phyloP scores from a whole-genome alignment of 116 monocot species.

The Cymodocea nodosa region DNA sequence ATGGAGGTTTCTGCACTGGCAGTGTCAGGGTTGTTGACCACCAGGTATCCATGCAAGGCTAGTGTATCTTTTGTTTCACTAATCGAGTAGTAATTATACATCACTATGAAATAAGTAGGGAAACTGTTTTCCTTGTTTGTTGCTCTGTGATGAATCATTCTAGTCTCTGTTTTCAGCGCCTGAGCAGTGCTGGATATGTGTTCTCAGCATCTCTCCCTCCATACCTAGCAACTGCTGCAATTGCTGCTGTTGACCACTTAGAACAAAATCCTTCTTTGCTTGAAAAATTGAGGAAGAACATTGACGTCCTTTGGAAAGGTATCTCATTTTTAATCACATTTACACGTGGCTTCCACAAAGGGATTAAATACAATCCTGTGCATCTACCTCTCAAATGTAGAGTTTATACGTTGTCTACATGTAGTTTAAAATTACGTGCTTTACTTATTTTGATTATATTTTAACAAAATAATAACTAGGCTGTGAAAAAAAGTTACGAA shows the following conservation, averaged over 20 bases:
- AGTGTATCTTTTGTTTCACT: background rate
- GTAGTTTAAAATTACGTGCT: no score
- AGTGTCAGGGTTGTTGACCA: conserved; percentile 92
- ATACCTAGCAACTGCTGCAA: conserved; percentile 91
- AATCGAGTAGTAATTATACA: background rate
- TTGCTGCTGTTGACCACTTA: conserved; percentile 81
- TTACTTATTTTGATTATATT: no score
- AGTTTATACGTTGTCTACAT: no score
- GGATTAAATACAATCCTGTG: background rate
- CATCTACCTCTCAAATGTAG: background rate
- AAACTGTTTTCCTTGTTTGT: background rate
- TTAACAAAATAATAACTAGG: no score
- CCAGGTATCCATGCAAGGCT: conserved; percentile 36
- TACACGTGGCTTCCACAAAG: background rate
- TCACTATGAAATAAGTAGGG: background rate
- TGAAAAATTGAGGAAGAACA: conserved; percentile 48
- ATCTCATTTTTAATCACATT: background rate
- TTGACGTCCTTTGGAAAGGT: conserved; percentile 64
- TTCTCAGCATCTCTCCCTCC: conserved; percentile 96
- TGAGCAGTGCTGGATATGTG: conserved; percentile 90
- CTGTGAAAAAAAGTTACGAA: no score
- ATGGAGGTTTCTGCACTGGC: conserved; percentile 97
- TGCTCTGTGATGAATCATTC: conserved; percentile 6
- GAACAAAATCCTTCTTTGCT: conserved; percentile 77
- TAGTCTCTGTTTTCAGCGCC: conserved; percentile 44